Evolutionary conservation across 176 grass and related monocot species (phyloP).

Genomic region (Poa pratensis): DNA sequence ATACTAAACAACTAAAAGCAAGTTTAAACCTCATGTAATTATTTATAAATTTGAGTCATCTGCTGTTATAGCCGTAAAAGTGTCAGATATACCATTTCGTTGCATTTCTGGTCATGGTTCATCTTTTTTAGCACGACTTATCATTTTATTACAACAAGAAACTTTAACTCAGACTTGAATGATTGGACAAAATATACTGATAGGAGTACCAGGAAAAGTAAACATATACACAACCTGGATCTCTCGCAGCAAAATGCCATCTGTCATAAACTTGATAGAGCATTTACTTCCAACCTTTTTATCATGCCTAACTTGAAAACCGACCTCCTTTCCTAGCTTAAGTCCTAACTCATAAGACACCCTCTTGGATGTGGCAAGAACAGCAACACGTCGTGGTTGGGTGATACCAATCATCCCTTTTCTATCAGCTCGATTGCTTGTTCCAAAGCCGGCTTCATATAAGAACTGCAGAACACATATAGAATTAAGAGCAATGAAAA

Average conservation of each 20-base stretch:
- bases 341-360: conserved; percentile 92
- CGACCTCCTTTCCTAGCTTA: conserved; percentile 80
- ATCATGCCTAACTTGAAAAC: conserved; percentile 99
- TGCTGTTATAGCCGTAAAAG: conserved; percentile 3
- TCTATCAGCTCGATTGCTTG: conserved; percentile 69
- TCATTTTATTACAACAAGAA: conserved; percentile 28
- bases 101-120: conserved; percentile 22
- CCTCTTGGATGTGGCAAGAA: conserved; percentile 88
- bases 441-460: conserved; percentile 96
- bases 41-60: conserved; percentile 30
- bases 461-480: conserved; percentile 64
- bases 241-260: conserved; percentile 97
- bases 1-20: neutral
- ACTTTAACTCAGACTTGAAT: conserved; percentile 24
- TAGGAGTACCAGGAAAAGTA: conserved; percentile 38
- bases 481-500: conserved; percentile 18
- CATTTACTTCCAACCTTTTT: conserved; percentile 79
- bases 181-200: conserved; percentile 21
- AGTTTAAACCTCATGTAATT: conserved; percentile 17
- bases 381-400: conserved; percentile 91
- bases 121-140: conserved; percentile 28
- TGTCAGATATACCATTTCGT: neutral
- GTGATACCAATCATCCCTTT: conserved; percentile 97
- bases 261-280: conserved; percentile 98
- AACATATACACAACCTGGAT: conserved; percentile 66